phyloP scores from a whole-genome alignment of 768 basidiomycete species.

The Pleurotus platypus region DNA sequence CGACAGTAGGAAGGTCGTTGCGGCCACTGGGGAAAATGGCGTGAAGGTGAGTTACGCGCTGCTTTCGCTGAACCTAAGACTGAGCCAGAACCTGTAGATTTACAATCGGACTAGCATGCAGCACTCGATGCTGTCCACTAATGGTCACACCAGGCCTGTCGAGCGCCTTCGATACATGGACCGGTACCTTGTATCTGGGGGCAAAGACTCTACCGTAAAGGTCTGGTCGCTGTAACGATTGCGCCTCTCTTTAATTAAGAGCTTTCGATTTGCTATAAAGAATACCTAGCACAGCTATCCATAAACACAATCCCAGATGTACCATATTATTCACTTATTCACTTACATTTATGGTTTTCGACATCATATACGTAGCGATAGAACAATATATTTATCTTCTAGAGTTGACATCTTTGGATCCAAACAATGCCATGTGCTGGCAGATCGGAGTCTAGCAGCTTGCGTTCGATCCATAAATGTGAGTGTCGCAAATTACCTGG shows the following conservation, averaged over 20 bases:
- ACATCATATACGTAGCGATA: background rate
- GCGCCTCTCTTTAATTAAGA: background rate
- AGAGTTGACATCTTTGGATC: background rate
- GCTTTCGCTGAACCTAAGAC: background rate
- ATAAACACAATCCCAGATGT: background rate
- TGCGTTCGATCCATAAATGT: background rate
- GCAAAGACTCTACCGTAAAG: conserved; percentile 81
- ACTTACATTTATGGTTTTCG: background rate
- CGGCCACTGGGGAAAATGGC: conserved; percentile 91
- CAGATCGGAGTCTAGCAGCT: background rate
- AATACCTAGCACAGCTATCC: background rate
- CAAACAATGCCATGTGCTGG: background rate
- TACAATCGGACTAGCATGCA: conserved; percentile 95
- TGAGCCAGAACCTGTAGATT: conserved; percentile 42
- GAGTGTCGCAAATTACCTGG: background rate
- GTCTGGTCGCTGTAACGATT: conserved; percentile 81
- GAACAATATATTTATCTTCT: background rate
- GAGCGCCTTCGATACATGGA: conserved; percentile 95
- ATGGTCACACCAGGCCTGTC: conserved; percentile 90
- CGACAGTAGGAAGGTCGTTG: conserved; percentile 89
- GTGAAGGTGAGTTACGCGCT: conserved; percentile 59
- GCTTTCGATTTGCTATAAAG: background rate
- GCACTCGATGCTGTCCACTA: conserved; percentile 77
- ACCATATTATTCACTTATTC: background rate
- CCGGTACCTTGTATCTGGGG: conserved; percentile 88